Conservation (phyloP, 23 red algal genomes). For the Gracilariopsis chorda region DNA sequence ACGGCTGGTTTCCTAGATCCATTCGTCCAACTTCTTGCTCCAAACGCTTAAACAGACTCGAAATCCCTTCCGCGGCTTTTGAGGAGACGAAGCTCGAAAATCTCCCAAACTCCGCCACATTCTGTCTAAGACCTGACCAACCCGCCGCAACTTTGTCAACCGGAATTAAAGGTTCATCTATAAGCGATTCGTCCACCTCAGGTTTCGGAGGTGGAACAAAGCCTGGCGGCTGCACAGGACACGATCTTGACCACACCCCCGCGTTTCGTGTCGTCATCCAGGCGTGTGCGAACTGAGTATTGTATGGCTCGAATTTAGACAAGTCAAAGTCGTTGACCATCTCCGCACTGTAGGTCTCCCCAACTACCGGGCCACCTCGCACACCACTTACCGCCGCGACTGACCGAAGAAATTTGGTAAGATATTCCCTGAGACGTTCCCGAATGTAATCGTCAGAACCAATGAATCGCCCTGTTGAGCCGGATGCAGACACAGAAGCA, state of each 20-base stretch:
- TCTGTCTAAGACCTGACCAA: conserved; percentile 43
- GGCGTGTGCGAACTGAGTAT: conserved; percentile 23
- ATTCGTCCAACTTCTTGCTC: conserved; percentile 51
- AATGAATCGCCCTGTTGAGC: not conserved
- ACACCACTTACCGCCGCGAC: conserved; percentile 49
- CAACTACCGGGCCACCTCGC: conserved; percentile 23
- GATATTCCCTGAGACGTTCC: conserved; percentile 45
- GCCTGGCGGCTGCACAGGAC: not conserved
- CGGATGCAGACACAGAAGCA: conserved; percentile 46
- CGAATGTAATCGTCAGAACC: conserved; percentile 80
- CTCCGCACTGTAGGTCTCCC: conserved; percentile 55
- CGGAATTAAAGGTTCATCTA: conserved; percentile 42
- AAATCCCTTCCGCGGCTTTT: conserved; percentile 45
- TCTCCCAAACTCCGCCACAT: conserved; percentile 39
- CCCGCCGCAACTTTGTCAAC: conserved; percentile 65
- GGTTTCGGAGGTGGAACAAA: conserved; percentile 45
- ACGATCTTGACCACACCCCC: conserved; percentile 40
- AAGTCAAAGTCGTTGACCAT: conserved; percentile 41
- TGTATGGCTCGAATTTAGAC: conserved; percentile 44
- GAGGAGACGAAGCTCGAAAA: conserved; percentile 42
- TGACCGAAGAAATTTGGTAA: conserved; percentile 61
- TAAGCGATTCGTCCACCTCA: conserved; percentile 45
- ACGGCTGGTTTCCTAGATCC: conserved; percentile 14
- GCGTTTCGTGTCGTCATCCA: conserved; percentile 70
- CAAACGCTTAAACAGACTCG: conserved; percentile 44